Evolutionary conservation across 306 rosid genomes (phyloP), one percentile per base, ranked within the genome.

Genomic region (Vigna reflexopilosa): DNA sequence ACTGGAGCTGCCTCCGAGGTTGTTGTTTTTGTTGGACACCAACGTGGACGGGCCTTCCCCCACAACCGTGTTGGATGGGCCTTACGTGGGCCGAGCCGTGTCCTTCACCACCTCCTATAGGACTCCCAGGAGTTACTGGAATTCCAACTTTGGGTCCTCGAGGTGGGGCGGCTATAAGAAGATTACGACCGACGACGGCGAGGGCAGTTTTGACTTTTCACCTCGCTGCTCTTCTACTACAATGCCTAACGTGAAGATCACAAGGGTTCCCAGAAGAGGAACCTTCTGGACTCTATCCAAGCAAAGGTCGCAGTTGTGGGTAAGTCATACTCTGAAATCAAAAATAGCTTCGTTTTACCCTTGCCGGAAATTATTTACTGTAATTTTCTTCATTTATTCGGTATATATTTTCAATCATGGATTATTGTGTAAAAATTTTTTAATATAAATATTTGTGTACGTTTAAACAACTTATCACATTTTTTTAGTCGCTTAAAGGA

Each of bases 1-100:
- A 30, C 77, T 95, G 82, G 97, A 91, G 28, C 88, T 91, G 48
- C 99, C 99, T 61, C 99, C 98, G 13, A 87, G 98, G 90, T 80
- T 92, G 89, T 58, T 84, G 28, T 20, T 80, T 19, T 38, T 72
- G 7, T 58, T 59, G 66, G 89, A 90, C 36, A 63, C 73, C 20
- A 85, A 83, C 62, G 16, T 67, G 20, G 85, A 87, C 48, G 69
- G 42, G 49, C 59, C 89, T 61, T 88, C 97, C 3, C 98, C 98
- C 6, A 88, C 94, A 0, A 92, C 93, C 1, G 96, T 90, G 3
- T 55, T 88, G 70, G 92, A 89, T 40, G 93, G 93, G 64, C 98
- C 98, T 30, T 88, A 88, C 34, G 77, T 83, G 78, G 92, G 93
- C 57, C 88, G 85, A 74, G 86, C 93, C 69, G 54, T 85, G 82